Base-by-base conservation (phyloP, 371 early-diverging fungal genomes). In the Mucor irregularis region DNA sequence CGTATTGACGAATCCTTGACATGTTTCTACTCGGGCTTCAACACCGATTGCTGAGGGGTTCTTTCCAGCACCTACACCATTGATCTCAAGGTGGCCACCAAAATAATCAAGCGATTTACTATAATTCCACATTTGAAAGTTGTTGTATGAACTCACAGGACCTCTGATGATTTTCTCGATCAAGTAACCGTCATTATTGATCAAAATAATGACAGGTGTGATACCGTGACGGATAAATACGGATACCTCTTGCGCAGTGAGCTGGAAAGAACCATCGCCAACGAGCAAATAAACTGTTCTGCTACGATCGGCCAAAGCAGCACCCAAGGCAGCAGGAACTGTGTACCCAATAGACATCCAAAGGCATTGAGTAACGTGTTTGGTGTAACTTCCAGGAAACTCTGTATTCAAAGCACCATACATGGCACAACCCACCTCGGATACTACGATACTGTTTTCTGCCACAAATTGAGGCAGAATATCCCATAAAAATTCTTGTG, bases 261-360 rank as follows among this genome's bases (percentile, higher is more conserved):
- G 34, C 49, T 82, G 82, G 73, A 79, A 79, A 7, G 78, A 77
- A 14, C 81, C 83, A 49, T 83, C 81, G 42, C 81, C 83, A 22
- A 76, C 72, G 28, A 81, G 69, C 45, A 83, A 55, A 29, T 57
- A 68, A 19, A 74, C 74, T 29, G 62, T 51, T 26, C 74, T 61
- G 9, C 22, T 29, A 21, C 69, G 58, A 13, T 47, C 62, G 21
- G 74, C 74, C 4, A 59, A 28, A 16, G 71, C 71, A 7, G 74
- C 74, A 56, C 74, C 74, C 13, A 66, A 30, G 22, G 71, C 61
- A 9, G 71, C 65, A 51, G 60, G 61, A 9, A 74, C 66, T 16
- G 71, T 56, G 58, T 62, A 79, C 22, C 79, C 79, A 42, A 79
- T 79, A 31, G 70, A 69, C 4, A 76, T 74, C 67, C 71, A 78